Evolutionary conservation across 2,329 filamentous ascomycete species (phyloP).

Genomic region (Hypoxylon rubiginosum): DNA sequence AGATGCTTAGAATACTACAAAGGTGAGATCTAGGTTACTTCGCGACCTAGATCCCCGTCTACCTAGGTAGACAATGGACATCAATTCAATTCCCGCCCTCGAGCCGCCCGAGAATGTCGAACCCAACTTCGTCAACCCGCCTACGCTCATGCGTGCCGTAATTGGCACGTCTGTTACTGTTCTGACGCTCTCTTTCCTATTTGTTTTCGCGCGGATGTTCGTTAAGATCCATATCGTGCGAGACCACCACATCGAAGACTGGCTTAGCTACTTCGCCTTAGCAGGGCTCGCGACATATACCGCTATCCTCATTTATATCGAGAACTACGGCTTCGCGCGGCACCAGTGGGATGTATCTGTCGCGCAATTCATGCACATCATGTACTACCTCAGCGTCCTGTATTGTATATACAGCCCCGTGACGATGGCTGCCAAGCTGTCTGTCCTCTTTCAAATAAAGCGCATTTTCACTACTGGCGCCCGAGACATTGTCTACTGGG

Average conservation of each 20-base stretch:
- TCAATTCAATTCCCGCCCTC: neutral
- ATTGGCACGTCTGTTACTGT: neutral
- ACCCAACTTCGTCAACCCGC: conserved; percentile 11
- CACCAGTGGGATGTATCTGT: conserved; percentile 15
- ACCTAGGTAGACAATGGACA: neutral
- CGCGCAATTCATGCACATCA: conserved; percentile 2
- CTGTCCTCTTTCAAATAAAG: conserved; percentile 28
- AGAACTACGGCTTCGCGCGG: conserved; percentile 8
- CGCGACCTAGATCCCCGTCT: neutral
- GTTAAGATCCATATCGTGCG: neutral
- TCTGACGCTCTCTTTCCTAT: neutral
- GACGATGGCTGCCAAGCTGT: conserved; percentile 22
- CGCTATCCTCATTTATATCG: conserved; percentile 10
- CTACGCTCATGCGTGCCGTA: conserved; percentile 2
- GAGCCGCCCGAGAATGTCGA: neutral
- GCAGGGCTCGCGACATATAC: conserved; percentile 4
- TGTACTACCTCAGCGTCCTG: conserved; percentile 18
- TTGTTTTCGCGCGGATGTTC: conserved; percentile 2
- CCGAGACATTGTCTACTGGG: conserved; percentile 21
- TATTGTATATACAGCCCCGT: conserved; percentile 18
- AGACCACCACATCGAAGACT: conserved; percentile 19
- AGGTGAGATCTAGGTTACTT: neutral
- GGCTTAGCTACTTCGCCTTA: conserved; percentile 15
- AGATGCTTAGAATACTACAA: neutral
- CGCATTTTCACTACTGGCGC: conserved; percentile 15